Conservation (phyloP, 2,329 filamentous ascomycete genomes). For the Scedosporium aurantiacum region DNA sequence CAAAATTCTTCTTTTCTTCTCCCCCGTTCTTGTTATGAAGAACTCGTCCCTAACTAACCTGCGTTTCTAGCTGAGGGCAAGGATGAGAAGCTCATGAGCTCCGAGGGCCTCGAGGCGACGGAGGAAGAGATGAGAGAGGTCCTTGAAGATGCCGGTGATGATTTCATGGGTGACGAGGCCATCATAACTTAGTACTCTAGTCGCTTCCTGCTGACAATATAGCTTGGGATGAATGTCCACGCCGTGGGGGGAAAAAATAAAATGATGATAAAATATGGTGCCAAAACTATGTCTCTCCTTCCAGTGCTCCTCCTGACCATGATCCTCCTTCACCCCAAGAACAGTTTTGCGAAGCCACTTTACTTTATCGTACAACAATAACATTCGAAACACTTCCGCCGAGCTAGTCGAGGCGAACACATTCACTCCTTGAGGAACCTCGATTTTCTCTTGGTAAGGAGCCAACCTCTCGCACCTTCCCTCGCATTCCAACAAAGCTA, state of each 20-base stretch:
- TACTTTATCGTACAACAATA: too few species aligned
- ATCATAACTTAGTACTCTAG: conserved; percentile 9
- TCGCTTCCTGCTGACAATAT: background rate
- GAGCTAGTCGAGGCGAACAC: too few species aligned
- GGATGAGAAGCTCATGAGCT: conserved; percentile 57
- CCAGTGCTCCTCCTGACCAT: too few species aligned
- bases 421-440: too few species aligned
- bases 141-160: conserved; percentile 29
- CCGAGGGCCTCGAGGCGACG: conserved; percentile 52
- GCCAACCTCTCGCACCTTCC: too few species aligned
- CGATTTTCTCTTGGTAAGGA: too few species aligned
- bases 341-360: too few species aligned
- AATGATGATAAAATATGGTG: background rate
- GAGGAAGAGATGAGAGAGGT: conserved; percentile 49
- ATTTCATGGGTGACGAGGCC: conserved; percentile 17
- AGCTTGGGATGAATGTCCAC: background rate
- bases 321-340: too few species aligned
- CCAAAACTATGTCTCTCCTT: too few species aligned
- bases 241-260: background rate
- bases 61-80: conserved; percentile 48
- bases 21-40: background rate
- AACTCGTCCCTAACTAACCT: background rate
- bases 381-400: too few species aligned
- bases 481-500: too few species aligned
- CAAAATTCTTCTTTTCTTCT: background rate